Conservation (phyloP, 169 alveolate genomes). For the Cryptosporidium sp. region DNA sequence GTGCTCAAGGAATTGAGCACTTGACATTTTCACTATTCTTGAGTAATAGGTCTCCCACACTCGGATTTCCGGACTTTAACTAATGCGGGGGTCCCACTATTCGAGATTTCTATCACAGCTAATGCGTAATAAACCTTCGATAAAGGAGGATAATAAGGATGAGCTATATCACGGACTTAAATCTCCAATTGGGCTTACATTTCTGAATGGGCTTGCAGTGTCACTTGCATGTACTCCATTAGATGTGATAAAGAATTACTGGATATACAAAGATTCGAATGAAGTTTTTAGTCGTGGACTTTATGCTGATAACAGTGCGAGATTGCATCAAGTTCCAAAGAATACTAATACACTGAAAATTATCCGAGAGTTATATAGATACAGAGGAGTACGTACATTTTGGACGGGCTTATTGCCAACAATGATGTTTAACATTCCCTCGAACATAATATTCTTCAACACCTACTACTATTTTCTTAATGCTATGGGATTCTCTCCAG, state of each 20-base stretch:
- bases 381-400: conserved; percentile 15
- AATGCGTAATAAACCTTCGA: not conserved
- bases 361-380: conserved; percentile 6
- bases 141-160: not conserved
- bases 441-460: conserved; percentile 35
- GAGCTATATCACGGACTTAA: not conserved
- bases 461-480: conserved; percentile 21
- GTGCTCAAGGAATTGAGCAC: not conserved
- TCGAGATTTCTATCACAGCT: not conserved
- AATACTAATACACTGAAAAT: conserved; percentile 7
- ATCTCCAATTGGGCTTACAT: not conserved
- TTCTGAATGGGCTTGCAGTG: conserved; percentile 19
- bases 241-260: conserved; percentile 79
- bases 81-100: not conserved
- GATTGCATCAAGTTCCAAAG: not conserved
- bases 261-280: conserved; percentile 60
- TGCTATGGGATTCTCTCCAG: conserved; percentile 8
- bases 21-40: not conserved
- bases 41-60: not conserved
- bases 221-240: conserved; percentile 79
- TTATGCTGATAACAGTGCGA: not conserved
- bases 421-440: conserved; percentile 13
- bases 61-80: not conserved
- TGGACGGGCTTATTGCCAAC: conserved; percentile 32
- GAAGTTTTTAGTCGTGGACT: not conserved